Conservation (phyloP, 2,329 filamentous ascomycete species). For the Orbilia ellipsospora region DNA sequence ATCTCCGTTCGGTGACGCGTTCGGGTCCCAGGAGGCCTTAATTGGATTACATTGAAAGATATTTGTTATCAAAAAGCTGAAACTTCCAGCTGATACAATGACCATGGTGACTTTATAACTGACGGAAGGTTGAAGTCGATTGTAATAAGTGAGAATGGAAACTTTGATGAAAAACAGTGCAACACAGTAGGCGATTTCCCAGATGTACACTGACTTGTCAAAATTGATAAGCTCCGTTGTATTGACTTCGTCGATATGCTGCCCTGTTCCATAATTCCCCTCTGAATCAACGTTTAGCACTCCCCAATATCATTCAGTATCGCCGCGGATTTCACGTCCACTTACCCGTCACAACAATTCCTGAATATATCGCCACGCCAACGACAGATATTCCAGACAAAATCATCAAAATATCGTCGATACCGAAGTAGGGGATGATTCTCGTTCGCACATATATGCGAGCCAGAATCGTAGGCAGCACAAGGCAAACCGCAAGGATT, state of each 20-base stretch:
- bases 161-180: constrained; percentile 31
- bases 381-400: constrained; percentile 27
- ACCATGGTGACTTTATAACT: constrained; percentile 28
- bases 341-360: constrained; percentile 25
- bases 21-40: constrained; percentile 60
- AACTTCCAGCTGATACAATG: constrained; percentile 26
- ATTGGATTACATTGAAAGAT: constrained; percentile 63
- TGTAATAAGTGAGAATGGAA: constrained; percentile 45
- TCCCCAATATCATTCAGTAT: background rate
- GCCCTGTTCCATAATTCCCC: constrained; percentile 36
- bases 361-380: constrained; percentile 10
- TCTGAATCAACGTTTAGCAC: background rate
- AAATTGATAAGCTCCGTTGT: constrained; percentile 23
- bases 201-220: constrained; percentile 39
- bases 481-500: constrained; percentile 19
- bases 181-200: constrained; percentile 35
- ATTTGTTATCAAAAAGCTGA: constrained; percentile 32
- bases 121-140: constrained; percentile 33
- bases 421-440: constrained; percentile 38
- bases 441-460: constrained; percentile 34
- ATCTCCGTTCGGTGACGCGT: constrained; percentile 10
- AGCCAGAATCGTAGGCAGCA: constrained; percentile 25
- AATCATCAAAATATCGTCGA: constrained; percentile 48
- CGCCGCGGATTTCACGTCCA: background rate
- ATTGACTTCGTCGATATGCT: constrained; percentile 37